Conservation (phyloP, 805 yeast genomes). For the Candida gorgasii region DNA sequence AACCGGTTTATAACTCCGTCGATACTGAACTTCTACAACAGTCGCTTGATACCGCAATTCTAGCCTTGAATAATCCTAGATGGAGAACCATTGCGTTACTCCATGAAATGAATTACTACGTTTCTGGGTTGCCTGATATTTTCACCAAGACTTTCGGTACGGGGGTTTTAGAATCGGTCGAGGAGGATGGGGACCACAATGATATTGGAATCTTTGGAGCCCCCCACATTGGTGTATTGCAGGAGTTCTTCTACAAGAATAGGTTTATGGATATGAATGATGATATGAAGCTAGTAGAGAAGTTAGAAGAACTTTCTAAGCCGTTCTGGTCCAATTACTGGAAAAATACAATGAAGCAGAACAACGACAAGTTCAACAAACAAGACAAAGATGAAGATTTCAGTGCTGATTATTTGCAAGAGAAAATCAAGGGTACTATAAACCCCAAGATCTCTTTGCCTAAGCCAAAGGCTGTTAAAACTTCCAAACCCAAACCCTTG, state of each 20-base stretch:
- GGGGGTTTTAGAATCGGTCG: slow-evolving; percentile 31
- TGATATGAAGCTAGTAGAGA: slow-evolving; percentile 26
- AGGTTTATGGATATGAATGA: slow-evolving; percentile 41
- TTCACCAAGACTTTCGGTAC: slow-evolving; percentile 46
- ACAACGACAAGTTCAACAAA: slow-evolving; percentile 36
- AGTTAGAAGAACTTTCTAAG: slow-evolving; percentile 33
- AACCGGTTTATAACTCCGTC: slow-evolving; percentile 26
- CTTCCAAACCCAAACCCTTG: not conserved
- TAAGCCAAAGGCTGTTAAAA: slow-evolving; percentile 6
- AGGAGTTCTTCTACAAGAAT: slow-evolving; percentile 54
- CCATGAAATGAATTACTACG: slow-evolving; percentile 67
- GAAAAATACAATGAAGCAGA: slow-evolving; percentile 41
- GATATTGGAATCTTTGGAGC: slow-evolving; percentile 54
- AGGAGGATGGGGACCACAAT: slow-evolving; percentile 13
- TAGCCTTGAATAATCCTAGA: slow-evolving; percentile 50
- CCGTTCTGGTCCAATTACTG: slow-evolving; percentile 59
- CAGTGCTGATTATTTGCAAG: slow-evolving; percentile 10
- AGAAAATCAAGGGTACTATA: slow-evolving; percentile 12
- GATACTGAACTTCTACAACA: slow-evolving; percentile 46
- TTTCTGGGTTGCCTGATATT: slow-evolving; percentile 44
- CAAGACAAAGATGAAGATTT: slow-evolving; percentile 24
- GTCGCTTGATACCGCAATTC: slow-evolving; percentile 46
- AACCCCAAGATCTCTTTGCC: not conserved
- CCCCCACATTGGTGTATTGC: slow-evolving; percentile 54
- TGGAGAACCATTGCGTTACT: slow-evolving; percentile 60